Base-by-base conservation (phyloP, 768 basidiomycete genomes). In the Lentinula raphanica region DNA sequence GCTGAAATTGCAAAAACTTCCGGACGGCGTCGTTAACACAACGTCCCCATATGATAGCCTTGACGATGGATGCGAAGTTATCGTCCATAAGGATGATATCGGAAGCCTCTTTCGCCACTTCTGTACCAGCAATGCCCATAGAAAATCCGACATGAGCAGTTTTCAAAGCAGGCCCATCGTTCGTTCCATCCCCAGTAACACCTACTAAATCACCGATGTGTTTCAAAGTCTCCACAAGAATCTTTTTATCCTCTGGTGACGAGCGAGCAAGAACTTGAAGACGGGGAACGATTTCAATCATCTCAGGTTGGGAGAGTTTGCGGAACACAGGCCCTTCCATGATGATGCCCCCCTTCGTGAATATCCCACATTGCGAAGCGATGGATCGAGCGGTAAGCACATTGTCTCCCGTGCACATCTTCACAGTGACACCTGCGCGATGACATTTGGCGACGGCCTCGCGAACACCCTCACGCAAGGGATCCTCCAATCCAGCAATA, bases 321-420 rank as follows among this genome's bases (percentile, higher is more conserved):
- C 97, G 83, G 80, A 98, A 99, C 4, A 88, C 80, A 0, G 96
- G 96, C 0, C 97, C 95, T 69, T 99, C 97, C 93, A 98, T 98
- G 72, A 99, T 91, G 63, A 98, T 83, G 29, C 97, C 97, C 25
- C 95, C 95, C 2, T 88, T 72, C 17, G 88, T 90, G 75, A 90
- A 98, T 69, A 98, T 98, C 38, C 95, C 94, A 66, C 96, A 98
- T 66, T 99, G 96, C 1, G 82, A 80, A 21, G 97, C 96, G 65
- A 99, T 99, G 6, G 95, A 97, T n/a, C 94, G 86, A 50, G 92
- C 92, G 0, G 92, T 95, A 53, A 98, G 84, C 50, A 94, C 92
- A 63, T 97, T 98, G 72, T 98, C 95, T 63, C 96, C 97, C 0
- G 97, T 98, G 69, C 93, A 96, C 95, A 98, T 99, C 76, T 97